phyloP scores from a whole-genome alignment of 345 rosid species.

The Acer campestre region DNA sequence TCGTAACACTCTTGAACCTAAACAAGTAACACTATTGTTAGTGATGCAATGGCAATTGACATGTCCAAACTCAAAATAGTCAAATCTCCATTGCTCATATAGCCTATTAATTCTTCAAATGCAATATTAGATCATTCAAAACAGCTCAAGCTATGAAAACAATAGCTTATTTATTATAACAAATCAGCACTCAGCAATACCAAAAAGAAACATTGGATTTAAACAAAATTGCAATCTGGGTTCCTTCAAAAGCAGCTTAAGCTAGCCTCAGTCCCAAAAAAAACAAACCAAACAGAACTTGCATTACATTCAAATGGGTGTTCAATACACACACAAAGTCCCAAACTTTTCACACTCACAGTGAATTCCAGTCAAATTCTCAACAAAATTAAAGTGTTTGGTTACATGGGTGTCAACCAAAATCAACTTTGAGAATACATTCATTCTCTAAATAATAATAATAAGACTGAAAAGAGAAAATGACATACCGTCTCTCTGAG shows the following conservation, averaged over 20 bases:
- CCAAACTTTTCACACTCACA: background rate
- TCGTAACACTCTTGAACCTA: slow-evolving; percentile 98
- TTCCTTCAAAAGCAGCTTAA: background rate
- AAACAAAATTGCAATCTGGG: background rate
- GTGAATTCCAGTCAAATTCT: background rate
- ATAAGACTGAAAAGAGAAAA: background rate
- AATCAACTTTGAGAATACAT: background rate
- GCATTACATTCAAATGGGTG: background rate
- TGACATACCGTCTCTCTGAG: slow-evolving; percentile 80
- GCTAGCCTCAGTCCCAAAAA: background rate
- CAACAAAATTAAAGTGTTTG: background rate
- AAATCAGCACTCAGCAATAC: background rate
- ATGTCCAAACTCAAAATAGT: background rate
- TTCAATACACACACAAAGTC: background rate
- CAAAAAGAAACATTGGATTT: background rate
- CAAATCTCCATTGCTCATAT: background rate
- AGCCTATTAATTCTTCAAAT: background rate
- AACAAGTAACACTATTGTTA: slow-evolving; percentile 17
- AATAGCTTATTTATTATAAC: background rate
- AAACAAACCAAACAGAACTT: background rate
- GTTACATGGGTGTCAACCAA: background rate
- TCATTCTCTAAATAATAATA: background rate
- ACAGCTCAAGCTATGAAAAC: background rate
- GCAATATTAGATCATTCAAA: slow-evolving; percentile 8
- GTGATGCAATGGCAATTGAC: background rate